Evolutionary conservation across 805 yeast species (phyloP).

Genomic region (Cyberlindnera maritima): DNA sequence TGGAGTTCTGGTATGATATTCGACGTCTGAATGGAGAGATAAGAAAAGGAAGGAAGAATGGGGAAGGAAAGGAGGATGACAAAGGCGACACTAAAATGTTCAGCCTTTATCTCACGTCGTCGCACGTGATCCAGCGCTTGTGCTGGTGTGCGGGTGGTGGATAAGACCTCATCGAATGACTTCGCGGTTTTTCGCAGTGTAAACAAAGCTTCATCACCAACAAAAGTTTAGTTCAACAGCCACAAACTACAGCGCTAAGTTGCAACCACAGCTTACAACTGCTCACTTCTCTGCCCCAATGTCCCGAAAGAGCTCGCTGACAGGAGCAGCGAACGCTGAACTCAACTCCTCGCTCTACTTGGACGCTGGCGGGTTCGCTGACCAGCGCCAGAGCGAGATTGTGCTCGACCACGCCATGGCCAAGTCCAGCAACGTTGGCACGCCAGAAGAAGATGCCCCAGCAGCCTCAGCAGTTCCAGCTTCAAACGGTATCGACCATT

Average conservation of each 20-base stretch:
- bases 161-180: not conserved
- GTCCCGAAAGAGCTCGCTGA: not conserved
- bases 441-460: constrained; percentile 17
- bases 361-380: constrained; percentile 10
- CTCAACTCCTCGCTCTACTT: not conserved
- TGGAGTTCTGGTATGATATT: too few relatives aligned
- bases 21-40: too few relatives aligned
- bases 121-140: not conserved
- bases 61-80: too few relatives aligned
- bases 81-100: too few relatives aligned
- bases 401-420: constrained; percentile 25
- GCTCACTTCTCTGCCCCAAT: not conserved
- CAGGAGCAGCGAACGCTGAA: not conserved
- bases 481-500: too few relatives aligned
- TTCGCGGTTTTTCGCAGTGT: not conserved
- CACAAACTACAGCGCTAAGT: too few relatives aligned
- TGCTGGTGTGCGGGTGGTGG: not conserved
- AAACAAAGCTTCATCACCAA: not conserved
- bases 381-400: constrained; percentile 23
- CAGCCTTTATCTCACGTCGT: not conserved
- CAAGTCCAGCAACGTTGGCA: constrained; percentile 26
- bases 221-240: not conserved
- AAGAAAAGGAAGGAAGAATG: too few relatives aligned
- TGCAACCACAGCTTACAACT: too few relatives aligned
- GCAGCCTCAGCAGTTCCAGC: not conserved